These are phyloP conservation scores for Neurospora sp. DNA, from an alignment of 495 filamentous ascomycete species.

Conservation along the genomic window DNA sequence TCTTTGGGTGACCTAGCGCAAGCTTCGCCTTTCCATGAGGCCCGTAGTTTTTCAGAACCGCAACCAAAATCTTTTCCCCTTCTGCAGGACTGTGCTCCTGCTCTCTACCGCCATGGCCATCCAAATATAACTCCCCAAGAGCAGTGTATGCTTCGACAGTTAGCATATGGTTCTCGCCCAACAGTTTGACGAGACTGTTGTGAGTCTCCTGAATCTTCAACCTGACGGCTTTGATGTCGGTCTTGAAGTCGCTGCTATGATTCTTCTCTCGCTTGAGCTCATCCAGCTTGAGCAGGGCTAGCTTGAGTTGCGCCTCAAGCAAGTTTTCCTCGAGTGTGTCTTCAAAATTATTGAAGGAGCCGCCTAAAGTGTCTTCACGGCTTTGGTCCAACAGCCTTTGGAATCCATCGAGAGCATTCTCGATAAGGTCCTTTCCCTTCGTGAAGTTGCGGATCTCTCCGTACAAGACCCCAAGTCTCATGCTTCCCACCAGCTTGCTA, in stretches of 20 bases:
- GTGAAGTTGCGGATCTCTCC: neutral
- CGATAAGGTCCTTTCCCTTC: neutral
- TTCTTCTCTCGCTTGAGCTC: neutral
- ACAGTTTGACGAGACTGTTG: neutral
- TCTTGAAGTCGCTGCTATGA: too few species aligned
- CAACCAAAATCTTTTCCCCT: neutral
- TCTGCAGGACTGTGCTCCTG: neutral
- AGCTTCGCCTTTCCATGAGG: neutral
- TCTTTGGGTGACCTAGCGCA: neutral
- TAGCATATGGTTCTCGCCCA: neutral
- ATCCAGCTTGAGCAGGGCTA: neutral
- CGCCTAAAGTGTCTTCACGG: too few species aligned
- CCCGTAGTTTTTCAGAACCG: neutral
- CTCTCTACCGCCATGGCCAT: neutral
- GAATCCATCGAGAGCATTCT: neutral
- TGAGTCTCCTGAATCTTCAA: neutral
- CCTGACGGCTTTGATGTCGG: neutral
- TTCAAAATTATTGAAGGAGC: too few species aligned
- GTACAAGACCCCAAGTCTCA: neutral
- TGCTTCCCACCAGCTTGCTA: neutral
- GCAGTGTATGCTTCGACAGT: neutral
- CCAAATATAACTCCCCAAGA: neutral
- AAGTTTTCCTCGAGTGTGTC: neutral
- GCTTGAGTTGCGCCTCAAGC: neutral
- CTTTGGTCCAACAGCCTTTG: too few species aligned